Conservation (phyloP, 805 yeast species). For the Komagataella phaffii region DNA sequence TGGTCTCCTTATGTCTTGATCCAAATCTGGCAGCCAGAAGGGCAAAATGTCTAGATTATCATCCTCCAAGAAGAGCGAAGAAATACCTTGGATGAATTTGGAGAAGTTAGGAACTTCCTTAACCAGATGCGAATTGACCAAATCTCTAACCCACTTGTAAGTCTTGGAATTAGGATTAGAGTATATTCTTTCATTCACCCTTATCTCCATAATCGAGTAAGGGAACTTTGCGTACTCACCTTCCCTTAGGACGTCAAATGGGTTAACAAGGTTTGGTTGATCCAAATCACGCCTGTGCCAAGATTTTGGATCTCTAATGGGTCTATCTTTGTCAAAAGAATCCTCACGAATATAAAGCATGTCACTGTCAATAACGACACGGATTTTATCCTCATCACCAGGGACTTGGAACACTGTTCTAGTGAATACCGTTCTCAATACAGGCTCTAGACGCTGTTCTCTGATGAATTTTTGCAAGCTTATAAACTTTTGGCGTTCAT, state of each 20-base stretch:
- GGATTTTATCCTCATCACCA: slow-evolving; percentile 90
- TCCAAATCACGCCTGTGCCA: slow-evolving; percentile 99
- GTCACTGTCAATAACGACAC: slow-evolving; percentile 95
- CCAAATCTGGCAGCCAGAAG: slow-evolving; percentile 97
- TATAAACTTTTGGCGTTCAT: neutral
- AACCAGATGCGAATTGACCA: slow-evolving; percentile 83
- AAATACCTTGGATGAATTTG: slow-evolving; percentile 93
- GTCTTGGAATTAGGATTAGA: slow-evolving; percentile 57
- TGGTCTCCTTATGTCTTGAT: slow-evolving; percentile 87
- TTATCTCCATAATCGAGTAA: slow-evolving; percentile 94
- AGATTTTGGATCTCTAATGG: slow-evolving; percentile 75
- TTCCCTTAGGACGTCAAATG: slow-evolving; percentile 75
- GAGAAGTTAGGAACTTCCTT: slow-evolving; percentile 98
- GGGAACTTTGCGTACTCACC: slow-evolving; percentile 88
- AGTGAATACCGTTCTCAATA: slow-evolving; percentile 89
- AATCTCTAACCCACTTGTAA: slow-evolving; percentile 91
- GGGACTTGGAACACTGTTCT: slow-evolving; percentile 99
- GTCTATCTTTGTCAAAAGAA: slow-evolving; percentile 67
- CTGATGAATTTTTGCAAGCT: slow-evolving; percentile 25
- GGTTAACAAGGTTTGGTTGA: slow-evolving; percentile 56
- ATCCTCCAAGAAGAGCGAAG: slow-evolving; percentile 60
- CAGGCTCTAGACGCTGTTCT: slow-evolving; percentile 80
- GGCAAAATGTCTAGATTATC: slow-evolving; percentile 78
- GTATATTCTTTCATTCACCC: slow-evolving; percentile 93
- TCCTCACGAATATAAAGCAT: slow-evolving; percentile 95